These are phyloP conservation scores for Shiraia sp. DNA, from an alignment of 2,329 filamentous ascomycete species.

Conservation along the genomic window DNA sequence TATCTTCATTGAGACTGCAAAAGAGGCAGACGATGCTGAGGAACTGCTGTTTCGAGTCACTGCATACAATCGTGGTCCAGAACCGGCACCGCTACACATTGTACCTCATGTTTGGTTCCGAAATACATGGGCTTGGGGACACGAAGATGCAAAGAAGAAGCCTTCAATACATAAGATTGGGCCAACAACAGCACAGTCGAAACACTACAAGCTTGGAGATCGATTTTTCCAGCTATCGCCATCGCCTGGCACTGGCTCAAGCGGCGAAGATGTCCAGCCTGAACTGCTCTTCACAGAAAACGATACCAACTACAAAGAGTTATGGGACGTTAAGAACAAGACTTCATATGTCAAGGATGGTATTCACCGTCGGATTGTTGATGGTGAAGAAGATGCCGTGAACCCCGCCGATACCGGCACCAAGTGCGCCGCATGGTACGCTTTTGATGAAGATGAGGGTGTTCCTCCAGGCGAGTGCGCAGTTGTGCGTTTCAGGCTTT, in stretches of 20 bases:
- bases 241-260: slow-evolving; percentile 80
- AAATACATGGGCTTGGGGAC: slow-evolving; percentile 96
- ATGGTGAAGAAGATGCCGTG: slow-evolving; percentile 76
- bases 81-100: slow-evolving; percentile 89
- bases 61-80: slow-evolving; percentile 91
- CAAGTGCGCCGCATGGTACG: slow-evolving; percentile 89
- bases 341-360: slow-evolving; percentile 91
- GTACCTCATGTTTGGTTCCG: slow-evolving; percentile 95
- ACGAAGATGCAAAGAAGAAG: slow-evolving; percentile 74
- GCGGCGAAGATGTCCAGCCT: slow-evolving; percentile 81
- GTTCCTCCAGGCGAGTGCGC: slow-evolving; percentile 90
- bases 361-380: slow-evolving; percentile 85
- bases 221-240: slow-evolving; percentile 85
- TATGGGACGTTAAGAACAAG: slow-evolving; percentile 77
- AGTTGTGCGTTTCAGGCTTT: slow-evolving; percentile 89
- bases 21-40: slow-evolving; percentile 88
- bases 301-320: slow-evolving; percentile 79
- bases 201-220: slow-evolving; percentile 78
- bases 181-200: slow-evolving; percentile 73
- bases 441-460: slow-evolving; percentile 86
- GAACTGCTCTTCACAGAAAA: slow-evolving; percentile 92
- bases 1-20: slow-evolving; percentile 94
- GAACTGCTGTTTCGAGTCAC: slow-evolving; percentile 93
- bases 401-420: slow-evolving; percentile 82
- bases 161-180: slow-evolving; percentile 72